These are phyloP conservation scores for Senna siamea DNA, from an alignment of 306 rosid species.

Conservation along the genomic window DNA sequence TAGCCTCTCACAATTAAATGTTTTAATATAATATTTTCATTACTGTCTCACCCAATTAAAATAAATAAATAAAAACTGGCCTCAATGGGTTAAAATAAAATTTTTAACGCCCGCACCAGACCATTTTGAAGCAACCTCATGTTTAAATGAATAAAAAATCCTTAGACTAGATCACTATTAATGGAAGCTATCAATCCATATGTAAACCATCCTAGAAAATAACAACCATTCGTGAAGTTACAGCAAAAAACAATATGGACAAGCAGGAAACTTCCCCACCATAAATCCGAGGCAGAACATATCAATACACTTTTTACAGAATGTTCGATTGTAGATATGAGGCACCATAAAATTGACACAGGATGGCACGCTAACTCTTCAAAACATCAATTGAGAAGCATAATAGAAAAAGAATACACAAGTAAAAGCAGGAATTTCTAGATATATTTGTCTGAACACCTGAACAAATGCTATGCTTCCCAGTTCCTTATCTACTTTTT, in stretches of 20 bases:
- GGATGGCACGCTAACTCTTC: constrained; percentile 47
- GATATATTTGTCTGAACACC: constrained; percentile 5
- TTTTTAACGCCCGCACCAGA: no score
- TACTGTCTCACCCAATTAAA: no score
- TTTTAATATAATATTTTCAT: no score
- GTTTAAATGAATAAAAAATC: neutral
- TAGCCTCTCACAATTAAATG: no score
- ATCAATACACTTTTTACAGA: constrained; percentile 36
- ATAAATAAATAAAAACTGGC: no score
- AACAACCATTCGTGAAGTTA: neutral
- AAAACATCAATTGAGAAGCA: constrained; percentile 30
- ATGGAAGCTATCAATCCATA: neutral
- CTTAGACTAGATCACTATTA: neutral
- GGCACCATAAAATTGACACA: constrained; percentile 46
- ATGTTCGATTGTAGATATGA: constrained; percentile 27
- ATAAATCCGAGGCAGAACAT: constrained; percentile 33
- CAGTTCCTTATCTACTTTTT: constrained; percentile 52
- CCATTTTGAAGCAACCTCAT: no score
- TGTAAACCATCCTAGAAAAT: neutral
- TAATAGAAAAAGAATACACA: constrained; percentile 44
- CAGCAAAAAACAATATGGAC: constrained; percentile 32
- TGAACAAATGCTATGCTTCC: constrained; percentile 34
- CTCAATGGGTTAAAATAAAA: no score
- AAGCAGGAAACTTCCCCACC: constrained; percentile 26
- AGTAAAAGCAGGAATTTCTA: constrained; percentile 32